Conservation (phyloP, 345 rosid species). For the Arabidopsis suecica region DNA sequence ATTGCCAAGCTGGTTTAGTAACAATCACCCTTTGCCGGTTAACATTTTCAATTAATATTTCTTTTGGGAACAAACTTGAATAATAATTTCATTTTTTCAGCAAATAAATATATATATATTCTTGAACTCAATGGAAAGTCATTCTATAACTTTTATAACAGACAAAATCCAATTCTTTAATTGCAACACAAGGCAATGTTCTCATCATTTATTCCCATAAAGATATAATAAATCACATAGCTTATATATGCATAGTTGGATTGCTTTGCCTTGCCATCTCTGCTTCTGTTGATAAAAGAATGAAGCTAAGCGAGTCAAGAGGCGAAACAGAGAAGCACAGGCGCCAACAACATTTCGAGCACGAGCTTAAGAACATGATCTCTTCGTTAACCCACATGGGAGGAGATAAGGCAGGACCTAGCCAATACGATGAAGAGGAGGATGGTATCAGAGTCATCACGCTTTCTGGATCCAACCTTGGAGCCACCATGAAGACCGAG, state of each 20-base stretch:
- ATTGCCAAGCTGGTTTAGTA: not conserved
- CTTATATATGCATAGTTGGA: slow-evolving; percentile 8
- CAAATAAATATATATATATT: not conserved
- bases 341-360: slow-evolving; percentile 32
- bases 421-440: slow-evolving; percentile 47
- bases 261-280: slow-evolving; percentile 6
- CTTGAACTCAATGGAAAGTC: slow-evolving; percentile 22
- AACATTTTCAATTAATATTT: too few species aligned
- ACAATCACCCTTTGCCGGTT: too few species aligned
- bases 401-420: slow-evolving; percentile 52
- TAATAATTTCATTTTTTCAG: too few species aligned
- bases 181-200: slow-evolving; percentile 40
- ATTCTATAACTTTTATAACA: not conserved
- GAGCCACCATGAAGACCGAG: slow-evolving; percentile 77
- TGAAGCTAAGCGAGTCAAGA: slow-evolving; percentile 42
- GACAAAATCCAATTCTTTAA: slow-evolving; percentile 30
- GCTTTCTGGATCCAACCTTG: slow-evolving; percentile 77
- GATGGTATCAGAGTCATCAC: slow-evolving; percentile 62
- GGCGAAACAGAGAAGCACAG: slow-evolving; percentile 43
- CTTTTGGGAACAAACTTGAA: not conserved
- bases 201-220: not conserved
- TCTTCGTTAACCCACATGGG: slow-evolving; percentile 38
- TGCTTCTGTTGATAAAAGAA: slow-evolving; percentile 22
- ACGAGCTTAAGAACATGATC: slow-evolving; percentile 42
- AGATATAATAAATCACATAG: not conserved